Evolutionary conservation across 2,329 filamentous ascomycete species (phyloP), one percentile per base, ranked within the genome.

Genomic region (Fusarium sp.): DNA sequence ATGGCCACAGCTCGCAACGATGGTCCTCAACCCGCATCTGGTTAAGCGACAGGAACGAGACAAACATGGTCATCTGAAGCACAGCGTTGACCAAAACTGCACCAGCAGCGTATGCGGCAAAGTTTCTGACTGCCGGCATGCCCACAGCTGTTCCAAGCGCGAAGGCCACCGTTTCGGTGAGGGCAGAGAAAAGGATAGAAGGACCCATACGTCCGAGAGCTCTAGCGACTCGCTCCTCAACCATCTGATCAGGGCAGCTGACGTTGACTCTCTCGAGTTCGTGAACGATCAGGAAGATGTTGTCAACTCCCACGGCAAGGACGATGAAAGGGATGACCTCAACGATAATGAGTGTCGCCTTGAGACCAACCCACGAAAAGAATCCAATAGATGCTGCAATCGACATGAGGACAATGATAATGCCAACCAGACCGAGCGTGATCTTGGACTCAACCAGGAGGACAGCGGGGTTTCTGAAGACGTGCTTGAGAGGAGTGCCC

Each of bases 271-370:
- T 88, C 77, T 99, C 96, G 64, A 99, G 97, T 79, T 99, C 96
- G 79, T 99, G 96, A 0, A 99, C 96, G 64, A 99, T 97, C 61
- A 99, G 83, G 82, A 99, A 99, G 74, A 99, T 98, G 77, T 99
- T 99, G 85, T 99, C 96, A 3, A 99, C 96, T 49, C 96, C 96
- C 27, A 99, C 94, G 11, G 96, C 96, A 18, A 99, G 83, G 9
- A 99, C 95, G 69, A 99, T 90, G 80, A 99, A 99, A 0, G 96
- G 96, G 70, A 99, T 99, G 66, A 99, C 96, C 77, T 99, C 96
- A 4, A 96, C 95, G 66, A 99, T 99, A 75, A 99, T 99, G 71
- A 99, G 84, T 0, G 96, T 99, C 13, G 95, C 96, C 80, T 97
- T 97, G 75, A 99, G 88, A 1, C 94, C 94, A 36, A 89, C 87